Percentiles rank a stretch among this genome's conserved stretches.
Conservation (phyloP, 192 early-diverging fungal species). For the Umbelopsis isabellina region DNA sequence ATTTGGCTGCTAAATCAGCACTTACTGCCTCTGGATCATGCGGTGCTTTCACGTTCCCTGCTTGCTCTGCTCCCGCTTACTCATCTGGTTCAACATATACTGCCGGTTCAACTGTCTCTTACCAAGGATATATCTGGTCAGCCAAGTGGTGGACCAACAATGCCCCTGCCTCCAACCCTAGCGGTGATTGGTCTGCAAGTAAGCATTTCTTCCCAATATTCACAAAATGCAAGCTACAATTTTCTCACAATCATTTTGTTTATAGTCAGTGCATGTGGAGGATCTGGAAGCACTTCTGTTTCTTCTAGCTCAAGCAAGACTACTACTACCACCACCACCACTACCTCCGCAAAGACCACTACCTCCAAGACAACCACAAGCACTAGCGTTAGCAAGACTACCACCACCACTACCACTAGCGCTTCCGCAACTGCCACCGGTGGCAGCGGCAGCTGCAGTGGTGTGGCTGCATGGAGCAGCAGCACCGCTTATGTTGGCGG, state of each 20-base stretch:
- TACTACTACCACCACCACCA: constrained; percentile 10
- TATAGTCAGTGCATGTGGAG: constrained; percentile 42
- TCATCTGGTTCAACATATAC: constrained; percentile 35
- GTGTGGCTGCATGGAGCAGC: constrained; percentile 35
- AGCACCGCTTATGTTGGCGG: constrained; percentile 36
- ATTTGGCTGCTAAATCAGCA: constrained; percentile 20
- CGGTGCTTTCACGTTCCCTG: constrained; percentile 26
- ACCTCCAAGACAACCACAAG: constrained; percentile 22
- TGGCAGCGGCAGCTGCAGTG: constrained; percentile 24
- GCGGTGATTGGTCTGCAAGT: constrained; percentile 41
- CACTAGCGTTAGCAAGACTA: not conserved
- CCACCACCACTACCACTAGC: not conserved
- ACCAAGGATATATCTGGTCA: constrained; percentile 50
- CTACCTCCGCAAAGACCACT: constrained; percentile 19
- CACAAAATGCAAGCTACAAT: no score
- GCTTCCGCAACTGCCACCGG: constrained; percentile 6
- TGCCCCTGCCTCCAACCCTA: constrained; percentile 32
- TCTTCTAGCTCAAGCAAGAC: constrained; percentile 20
- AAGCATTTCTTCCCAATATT: not conserved
- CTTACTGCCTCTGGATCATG: constrained; percentile 11
- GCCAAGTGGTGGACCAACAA: constrained; percentile 46
- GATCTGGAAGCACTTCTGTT: constrained; percentile 5
- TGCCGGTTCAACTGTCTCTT: constrained; percentile 43
- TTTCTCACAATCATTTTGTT: not conserved
- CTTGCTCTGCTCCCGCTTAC: constrained; percentile 46